Conservation (phyloP, 306 rosid genomes). For the Fagus sylvatica region DNA sequence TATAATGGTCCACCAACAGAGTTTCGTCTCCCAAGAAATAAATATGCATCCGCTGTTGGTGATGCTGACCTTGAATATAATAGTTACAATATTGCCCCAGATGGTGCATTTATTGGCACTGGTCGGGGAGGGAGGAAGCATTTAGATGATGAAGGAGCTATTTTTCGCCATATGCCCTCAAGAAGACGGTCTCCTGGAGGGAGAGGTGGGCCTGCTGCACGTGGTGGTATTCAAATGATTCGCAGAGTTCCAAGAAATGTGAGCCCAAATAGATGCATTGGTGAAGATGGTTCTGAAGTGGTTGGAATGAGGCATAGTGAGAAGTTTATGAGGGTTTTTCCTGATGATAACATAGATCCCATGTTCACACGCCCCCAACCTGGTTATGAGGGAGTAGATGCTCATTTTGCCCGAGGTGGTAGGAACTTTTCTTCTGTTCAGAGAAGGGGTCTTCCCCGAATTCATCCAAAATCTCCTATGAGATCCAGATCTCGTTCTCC, state of each 20-base stretch:
- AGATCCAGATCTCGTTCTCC: conserved; percentile 83
- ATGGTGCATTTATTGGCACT: conserved; percentile 56
- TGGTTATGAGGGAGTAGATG: conserved; percentile 51
- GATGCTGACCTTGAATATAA: conserved; percentile 58
- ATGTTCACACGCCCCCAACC: conserved; percentile 58
- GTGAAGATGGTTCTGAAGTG: conserved; percentile 56
- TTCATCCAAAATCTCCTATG: conserved; percentile 75
- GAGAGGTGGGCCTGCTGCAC: conserved; percentile 34
- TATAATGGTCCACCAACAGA: conserved; percentile 55
- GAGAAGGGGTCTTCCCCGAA: conserved; percentile 55
- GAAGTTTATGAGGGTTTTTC: conserved; percentile 59
- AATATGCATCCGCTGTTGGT: conserved; percentile 51
- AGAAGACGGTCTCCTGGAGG: conserved; percentile 78
- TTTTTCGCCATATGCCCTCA: conserved; percentile 45
- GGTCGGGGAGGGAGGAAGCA: conserved; percentile 69
- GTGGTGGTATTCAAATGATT: conserved; percentile 51
- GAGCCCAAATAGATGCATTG: conserved; percentile 65
- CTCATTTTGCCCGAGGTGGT: conserved; percentile 62
- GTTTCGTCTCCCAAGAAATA: conserved; percentile 63
- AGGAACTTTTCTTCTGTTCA: conserved; percentile 64
- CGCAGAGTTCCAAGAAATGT: conserved; percentile 59
- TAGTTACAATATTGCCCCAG: conserved; percentile 44
- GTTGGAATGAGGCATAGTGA: conserved; percentile 63
- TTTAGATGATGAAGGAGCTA: conserved; percentile 53
- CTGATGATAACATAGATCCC: conserved; percentile 52